A percentile compares a stretch with the other conserved stretches of the same genome.
Conservation (phyloP, 1,284 basidiomycete genomes). For the Cryptococcus deneoformans region DNA sequence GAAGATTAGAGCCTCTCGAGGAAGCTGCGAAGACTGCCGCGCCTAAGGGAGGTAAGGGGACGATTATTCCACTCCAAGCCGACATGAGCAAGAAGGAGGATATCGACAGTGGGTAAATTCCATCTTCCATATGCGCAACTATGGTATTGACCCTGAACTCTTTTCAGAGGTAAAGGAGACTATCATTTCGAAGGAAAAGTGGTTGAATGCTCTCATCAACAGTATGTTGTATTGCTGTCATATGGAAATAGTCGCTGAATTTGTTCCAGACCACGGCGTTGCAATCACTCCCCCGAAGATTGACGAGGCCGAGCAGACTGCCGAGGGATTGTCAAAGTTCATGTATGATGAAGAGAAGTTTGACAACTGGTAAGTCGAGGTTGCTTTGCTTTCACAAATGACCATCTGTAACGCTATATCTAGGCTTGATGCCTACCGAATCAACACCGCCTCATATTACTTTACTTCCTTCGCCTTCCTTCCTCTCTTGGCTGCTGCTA, state of each 20-base stretch:
- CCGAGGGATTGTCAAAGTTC: slow-evolving; percentile 39
- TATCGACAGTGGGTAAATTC: slow-evolving; percentile 30
- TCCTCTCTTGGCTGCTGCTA: slow-evolving; percentile 43
- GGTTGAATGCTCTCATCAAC: slow-evolving; percentile 37
- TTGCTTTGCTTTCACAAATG: too few relatives aligned
- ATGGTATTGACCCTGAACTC: neutral
- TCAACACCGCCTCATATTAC: slow-evolving; percentile 47
- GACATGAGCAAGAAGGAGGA: slow-evolving; percentile 45
- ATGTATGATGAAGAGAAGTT: slow-evolving; percentile 46
- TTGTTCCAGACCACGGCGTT: slow-evolving; percentile 40
- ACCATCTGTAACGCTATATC: neutral
- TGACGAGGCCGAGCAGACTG: slow-evolving; percentile 36
- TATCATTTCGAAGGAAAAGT: slow-evolving; percentile 35
- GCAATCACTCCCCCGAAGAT: slow-evolving; percentile 30
- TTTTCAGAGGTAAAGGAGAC: slow-evolving; percentile 28
- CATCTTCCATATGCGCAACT: too few relatives aligned
- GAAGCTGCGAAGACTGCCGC: slow-evolving; percentile 29
- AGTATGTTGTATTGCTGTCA: slow-evolving; percentile 20
- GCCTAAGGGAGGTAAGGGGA: slow-evolving; percentile 21
- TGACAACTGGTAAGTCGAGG: slow-evolving; percentile 33
- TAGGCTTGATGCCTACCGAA: slow-evolving; percentile 38
- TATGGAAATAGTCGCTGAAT: neutral
- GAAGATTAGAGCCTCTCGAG: slow-evolving; percentile 37
- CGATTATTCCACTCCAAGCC: slow-evolving; percentile 38
- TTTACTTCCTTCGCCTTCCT: slow-evolving; percentile 49